These are phyloP conservation scores for Ciborinia camelliae DNA, from an alignment of 2,329 filamentous ascomycete genomes.

Conservation along the genomic window DNA sequence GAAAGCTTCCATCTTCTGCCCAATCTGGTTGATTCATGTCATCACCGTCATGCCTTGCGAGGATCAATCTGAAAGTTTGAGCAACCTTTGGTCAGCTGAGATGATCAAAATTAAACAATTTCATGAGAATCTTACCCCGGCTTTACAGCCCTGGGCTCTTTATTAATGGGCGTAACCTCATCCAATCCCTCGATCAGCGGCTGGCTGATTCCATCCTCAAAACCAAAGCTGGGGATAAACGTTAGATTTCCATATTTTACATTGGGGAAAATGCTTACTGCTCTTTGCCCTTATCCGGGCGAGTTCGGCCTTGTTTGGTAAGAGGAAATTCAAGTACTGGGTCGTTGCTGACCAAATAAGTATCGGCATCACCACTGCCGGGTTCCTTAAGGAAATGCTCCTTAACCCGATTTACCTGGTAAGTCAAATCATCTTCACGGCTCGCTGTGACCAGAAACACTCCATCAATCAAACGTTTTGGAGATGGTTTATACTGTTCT, in stretches of 20 bases:
- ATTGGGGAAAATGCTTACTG: background rate
- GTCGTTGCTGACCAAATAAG: background rate
- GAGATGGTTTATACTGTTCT: constrained; percentile 1
- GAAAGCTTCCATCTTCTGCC: constrained; percentile 45
- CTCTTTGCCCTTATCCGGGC: constrained; percentile 8
- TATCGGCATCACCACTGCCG: background rate
- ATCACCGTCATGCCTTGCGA: constrained; percentile 38
- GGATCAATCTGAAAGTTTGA: background rate
- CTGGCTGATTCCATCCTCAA: constrained; percentile 43
- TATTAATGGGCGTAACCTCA: constrained; percentile 33
- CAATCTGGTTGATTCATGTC: constrained; percentile 36
- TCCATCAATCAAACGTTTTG: background rate
- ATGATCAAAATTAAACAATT: background rate
- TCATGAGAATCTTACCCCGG: constrained; percentile 30
- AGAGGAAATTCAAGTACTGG: background rate
- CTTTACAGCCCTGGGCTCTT: constrained; percentile 30
- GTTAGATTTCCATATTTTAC: background rate
- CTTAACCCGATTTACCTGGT: background rate
- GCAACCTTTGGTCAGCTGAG: background rate
- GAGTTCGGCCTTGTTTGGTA: background rate
- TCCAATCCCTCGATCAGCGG: constrained; percentile 40
- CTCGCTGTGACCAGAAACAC: constrained; percentile 5
- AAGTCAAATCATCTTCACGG: background rate
- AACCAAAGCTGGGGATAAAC: constrained; percentile 41
- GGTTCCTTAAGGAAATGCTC: constrained; percentile 1